Conservation (phyloP, 2,329 filamentous ascomycete species). For the Ilyonectria destructans region DNA sequence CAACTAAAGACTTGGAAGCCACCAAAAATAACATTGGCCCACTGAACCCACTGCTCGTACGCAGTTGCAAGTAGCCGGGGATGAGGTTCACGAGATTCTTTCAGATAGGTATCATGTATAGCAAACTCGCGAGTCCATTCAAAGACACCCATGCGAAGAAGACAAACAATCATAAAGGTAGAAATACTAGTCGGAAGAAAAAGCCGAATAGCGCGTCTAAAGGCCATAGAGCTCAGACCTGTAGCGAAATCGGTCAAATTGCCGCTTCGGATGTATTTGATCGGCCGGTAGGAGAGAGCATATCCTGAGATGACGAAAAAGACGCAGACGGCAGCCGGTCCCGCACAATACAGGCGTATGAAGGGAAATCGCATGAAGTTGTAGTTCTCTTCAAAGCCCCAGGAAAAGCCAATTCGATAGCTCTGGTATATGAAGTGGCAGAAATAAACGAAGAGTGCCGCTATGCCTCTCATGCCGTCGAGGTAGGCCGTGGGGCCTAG, state of each 20-base stretch:
- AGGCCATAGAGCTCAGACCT: constrained; percentile 65
- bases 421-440: constrained; percentile 71
- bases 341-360: constrained; percentile 68
- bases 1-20: not conserved
- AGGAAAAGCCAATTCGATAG: constrained; percentile 67
- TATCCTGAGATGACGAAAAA: constrained; percentile 77
- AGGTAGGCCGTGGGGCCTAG: constrained; percentile 68
- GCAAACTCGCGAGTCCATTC: constrained; percentile 66
- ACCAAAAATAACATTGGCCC: constrained; percentile 48
- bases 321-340: constrained; percentile 71
- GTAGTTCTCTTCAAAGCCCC: constrained; percentile 62
- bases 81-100: constrained; percentile 66
- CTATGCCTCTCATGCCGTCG: constrained; percentile 71
- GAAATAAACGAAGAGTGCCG: constrained; percentile 70
- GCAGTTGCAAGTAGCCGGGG: constrained; percentile 57
- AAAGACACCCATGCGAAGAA: constrained; percentile 64
- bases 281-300: constrained; percentile 68
- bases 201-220: constrained; percentile 68
- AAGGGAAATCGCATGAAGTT: constrained; percentile 68
- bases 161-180: constrained; percentile 63
- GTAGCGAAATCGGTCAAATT: constrained; percentile 57
- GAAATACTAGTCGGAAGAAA: constrained; percentile 68
- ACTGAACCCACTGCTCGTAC: constrained; percentile 63
- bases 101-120: constrained; percentile 60
- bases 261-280: constrained; percentile 61